Conservation (phyloP, 2,329 filamentous ascomycete species). For the Ceratocystis colombiana region DNA sequence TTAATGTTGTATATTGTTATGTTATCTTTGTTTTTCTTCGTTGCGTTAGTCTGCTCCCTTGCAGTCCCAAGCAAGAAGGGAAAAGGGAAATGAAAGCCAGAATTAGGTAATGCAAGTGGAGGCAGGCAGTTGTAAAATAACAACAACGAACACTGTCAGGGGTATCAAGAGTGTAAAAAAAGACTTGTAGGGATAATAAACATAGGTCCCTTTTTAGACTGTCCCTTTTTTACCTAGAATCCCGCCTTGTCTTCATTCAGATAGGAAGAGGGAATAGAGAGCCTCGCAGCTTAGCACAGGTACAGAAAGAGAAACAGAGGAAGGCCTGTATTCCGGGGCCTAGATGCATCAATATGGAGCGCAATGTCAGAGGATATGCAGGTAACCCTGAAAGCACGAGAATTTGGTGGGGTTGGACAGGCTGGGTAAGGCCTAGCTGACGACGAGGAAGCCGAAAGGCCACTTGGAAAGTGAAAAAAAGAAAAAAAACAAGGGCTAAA, state of each 20-base stretch:
- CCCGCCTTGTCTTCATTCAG: neutral
- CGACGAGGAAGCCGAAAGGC: neutral
- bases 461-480: neutral
- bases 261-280: neutral
- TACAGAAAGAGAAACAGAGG: conserved; percentile 8
- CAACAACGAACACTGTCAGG: no score
- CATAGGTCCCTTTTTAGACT: neutral
- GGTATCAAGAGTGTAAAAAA: no score
- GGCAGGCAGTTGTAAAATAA: no score
- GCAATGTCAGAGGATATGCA: conserved; percentile 13
- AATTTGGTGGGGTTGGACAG: neutral
- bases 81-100: neutral
- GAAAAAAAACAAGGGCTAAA: neutral
- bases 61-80: neutral
- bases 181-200: no score
- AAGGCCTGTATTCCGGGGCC: neutral
- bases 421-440: neutral
- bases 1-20: neutral
- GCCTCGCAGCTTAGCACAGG: conserved; percentile 8
- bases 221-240: neutral
- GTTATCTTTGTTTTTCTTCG: conserved; percentile 1
- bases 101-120: no score
- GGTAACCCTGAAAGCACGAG: neutral
- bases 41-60: neutral
- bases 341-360: neutral